Conservation (phyloP, 2,329 filamentous ascomycete species). For the Stagonosporopsis tanaceti region DNA sequence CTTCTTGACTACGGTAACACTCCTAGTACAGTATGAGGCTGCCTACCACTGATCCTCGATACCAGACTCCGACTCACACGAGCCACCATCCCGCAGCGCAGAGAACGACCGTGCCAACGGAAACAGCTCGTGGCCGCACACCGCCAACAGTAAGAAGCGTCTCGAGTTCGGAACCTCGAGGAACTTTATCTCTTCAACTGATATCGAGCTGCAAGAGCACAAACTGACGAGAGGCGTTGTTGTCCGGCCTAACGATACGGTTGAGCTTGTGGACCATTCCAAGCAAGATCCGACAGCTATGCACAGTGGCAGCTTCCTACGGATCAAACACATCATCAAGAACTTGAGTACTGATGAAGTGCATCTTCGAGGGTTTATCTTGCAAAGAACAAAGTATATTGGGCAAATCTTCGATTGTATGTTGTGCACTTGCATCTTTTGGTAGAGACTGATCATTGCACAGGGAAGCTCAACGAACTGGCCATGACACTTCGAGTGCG, state of each 20-base stretch:
- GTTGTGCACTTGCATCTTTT: not conserved
- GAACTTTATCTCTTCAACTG: not conserved
- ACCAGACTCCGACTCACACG: not conserved
- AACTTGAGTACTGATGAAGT: not conserved
- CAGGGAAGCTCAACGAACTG: not conserved
- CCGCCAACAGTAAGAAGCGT: not conserved
- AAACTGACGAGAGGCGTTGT: not conserved
- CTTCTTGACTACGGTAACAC: not conserved
- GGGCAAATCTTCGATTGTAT: not conserved
- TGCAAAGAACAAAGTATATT: not conserved
- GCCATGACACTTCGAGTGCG: not conserved
- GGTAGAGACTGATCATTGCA: not conserved
- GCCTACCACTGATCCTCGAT: not conserved
- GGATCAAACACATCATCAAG: not conserved
- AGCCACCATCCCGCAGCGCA: not conserved
- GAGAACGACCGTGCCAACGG: not conserved
- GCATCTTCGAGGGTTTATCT: not conserved
- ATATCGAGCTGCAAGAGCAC: not conserved
- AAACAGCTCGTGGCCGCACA: not conserved
- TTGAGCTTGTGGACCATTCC: not conserved
- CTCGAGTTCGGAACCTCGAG: not conserved
- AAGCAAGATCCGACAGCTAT: not conserved
- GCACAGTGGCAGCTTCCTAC: not conserved
- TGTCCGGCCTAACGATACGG: not conserved
- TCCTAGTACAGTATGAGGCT: not conserved